Conservation (phyloP, 139 green algal species). For the Pseudopediastrum boryanum region DNA sequence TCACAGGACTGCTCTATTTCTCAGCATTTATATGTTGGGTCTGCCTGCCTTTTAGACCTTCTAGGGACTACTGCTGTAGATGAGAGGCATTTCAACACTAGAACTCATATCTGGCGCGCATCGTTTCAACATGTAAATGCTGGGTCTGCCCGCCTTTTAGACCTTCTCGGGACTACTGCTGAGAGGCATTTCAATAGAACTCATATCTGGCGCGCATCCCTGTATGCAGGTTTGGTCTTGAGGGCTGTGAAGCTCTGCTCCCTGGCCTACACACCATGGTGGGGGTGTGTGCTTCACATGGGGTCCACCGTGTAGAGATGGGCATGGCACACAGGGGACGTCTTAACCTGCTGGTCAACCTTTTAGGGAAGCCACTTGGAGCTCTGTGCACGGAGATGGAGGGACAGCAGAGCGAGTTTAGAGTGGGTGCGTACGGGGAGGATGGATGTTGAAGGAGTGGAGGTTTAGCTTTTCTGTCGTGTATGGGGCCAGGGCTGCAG, state of each 20-base stretch:
- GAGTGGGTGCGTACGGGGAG: constrained; percentile 51
- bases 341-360: constrained; percentile 72
- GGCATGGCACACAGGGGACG: constrained; percentile 68
- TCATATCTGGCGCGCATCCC: not conserved
- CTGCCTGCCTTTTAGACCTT: too few species aligned
- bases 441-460: not conserved
- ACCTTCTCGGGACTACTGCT: too few species aligned
- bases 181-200: not conserved
- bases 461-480: not conserved
- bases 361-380: constrained; percentile 70
- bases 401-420: constrained; percentile 55
- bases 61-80: too few species aligned
- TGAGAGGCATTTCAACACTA: too few species aligned
- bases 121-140: too few species aligned
- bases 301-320: constrained; percentile 55
- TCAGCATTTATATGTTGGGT: too few species aligned
- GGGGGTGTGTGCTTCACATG: constrained; percentile 35
- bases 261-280: constrained; percentile 52
- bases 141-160: too few species aligned
- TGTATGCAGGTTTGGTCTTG: constrained; percentile 64
- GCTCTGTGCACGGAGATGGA: constrained; percentile 72
- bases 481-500: not conserved
- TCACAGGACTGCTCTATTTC: too few species aligned
- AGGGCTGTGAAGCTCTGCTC: constrained; percentile 70
- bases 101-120: too few species aligned